Evolutionary conservation across 331 rosid genomes (phyloP), one percentile per base, ranked within the genome.

Genomic region (Malus hybrid): DNA sequence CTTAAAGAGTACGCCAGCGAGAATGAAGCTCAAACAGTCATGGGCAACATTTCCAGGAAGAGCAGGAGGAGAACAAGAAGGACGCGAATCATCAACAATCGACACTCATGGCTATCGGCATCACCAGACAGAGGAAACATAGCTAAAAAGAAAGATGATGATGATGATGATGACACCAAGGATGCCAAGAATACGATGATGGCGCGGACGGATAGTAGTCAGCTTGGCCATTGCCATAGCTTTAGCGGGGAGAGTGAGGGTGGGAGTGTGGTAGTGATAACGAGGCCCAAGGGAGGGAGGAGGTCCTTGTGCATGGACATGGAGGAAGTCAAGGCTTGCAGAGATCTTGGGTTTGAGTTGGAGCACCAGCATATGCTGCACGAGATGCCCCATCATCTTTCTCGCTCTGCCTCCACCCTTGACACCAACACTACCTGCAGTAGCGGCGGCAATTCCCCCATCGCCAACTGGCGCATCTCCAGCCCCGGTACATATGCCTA

Each of bases 301-400:
- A 85, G 96, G 52, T 36, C 90, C 3, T 68, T 93, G 33, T 84
- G 93, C 16, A 89, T 90, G 98, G 97, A 87, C 65, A 54, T 87
- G 87, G 97, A 89, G 13, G 98, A 93, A 89, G 93, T 93, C 8
- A 93, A 88, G 77, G 98, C 98, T 78, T 93, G 98, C 62, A 85
- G 88, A 72, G 98, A 93, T 70, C 93, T 93, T 65, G 98, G 98
- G 3, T 90, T 91, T 79, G 96, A 93, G 84, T 80, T 92, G 80
- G 96, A 92, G 36, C 86, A 82, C n/a, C 80, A 90, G 24, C 72
- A 78, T 6, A 81, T 79, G 84, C 16, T 87, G 54, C 90, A 87
- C 67, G 89, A 89, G 73, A 69, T 87, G 33, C 87, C 90, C 2
- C 80, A 86, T 67, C 76, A 63, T 39, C 42, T 81, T 71, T 79